A percentile compares a stretch with the other conserved stretches of the same genome.
Conservation (phyloP, 495 filamentous ascomycete genomes). For the Neurospora sp. region DNA sequence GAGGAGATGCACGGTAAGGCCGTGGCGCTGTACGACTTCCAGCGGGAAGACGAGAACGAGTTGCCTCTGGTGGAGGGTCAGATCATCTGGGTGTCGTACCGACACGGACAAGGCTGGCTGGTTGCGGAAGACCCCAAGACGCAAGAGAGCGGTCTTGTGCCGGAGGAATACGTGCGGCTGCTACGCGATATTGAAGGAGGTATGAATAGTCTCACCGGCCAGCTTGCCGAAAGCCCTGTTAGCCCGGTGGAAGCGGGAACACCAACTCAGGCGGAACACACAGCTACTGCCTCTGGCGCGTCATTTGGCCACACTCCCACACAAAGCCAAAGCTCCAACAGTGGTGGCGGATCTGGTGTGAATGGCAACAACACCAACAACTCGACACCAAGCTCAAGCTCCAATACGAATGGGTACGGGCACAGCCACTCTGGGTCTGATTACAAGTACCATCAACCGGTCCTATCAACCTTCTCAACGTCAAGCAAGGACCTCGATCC, state of each 20-base stretch:
- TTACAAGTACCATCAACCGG: constrained; percentile 53
- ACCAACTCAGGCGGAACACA: constrained; percentile 46
- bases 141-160: constrained; percentile 73
- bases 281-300: not conserved
- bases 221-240: constrained; percentile 27
- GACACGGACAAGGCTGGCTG: constrained; percentile 93
- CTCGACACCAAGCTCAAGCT: constrained; percentile 12
- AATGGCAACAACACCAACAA: constrained; percentile 15
- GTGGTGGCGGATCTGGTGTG: constrained; percentile 18
- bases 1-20: constrained; percentile 98
- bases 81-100: constrained; percentile 90
- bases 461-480: constrained; percentile 66
- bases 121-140: constrained; percentile 95
- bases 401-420: not conserved
- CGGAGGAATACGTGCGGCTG: constrained; percentile 92
- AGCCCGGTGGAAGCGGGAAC: constrained; percentile 41
- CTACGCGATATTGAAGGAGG: constrained; percentile 80
- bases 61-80: constrained; percentile 88
- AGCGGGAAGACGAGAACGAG: constrained; percentile 92
- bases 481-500: constrained; percentile 65
- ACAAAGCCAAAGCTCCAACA: constrained; percentile 17
- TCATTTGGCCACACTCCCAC: constrained; percentile 33
- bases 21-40: constrained; percentile 90
- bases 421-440: not conserved
- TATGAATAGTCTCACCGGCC: constrained; percentile 42